These are phyloP conservation scores for Angophora floribunda DNA, from an alignment of 345 rosid genomes.

Conservation along the genomic window DNA sequence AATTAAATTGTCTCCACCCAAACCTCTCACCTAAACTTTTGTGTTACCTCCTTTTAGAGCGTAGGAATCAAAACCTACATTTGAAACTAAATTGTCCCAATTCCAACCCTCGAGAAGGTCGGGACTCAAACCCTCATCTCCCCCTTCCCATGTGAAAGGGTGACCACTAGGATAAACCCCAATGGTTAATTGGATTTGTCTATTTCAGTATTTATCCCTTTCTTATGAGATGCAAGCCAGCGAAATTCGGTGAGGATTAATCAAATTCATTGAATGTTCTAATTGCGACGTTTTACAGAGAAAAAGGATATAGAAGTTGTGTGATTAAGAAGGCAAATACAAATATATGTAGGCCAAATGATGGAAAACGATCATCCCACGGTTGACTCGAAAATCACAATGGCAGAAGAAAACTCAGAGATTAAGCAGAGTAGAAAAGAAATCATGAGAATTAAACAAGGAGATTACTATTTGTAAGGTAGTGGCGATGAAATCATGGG, in stretches of 20 bases:
- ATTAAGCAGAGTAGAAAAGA: neutral
- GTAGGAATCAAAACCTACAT: too few relatives aligned
- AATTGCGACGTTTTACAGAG: neutral
- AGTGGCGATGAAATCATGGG: neutral
- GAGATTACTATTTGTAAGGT: neutral
- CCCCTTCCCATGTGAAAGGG: too few relatives aligned
- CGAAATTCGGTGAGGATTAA: neutral
- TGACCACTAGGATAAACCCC: too few relatives aligned
- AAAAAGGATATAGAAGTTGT: neutral
- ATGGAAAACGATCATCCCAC: neutral
- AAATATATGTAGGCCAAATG: neutral
- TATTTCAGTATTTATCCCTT: neutral
- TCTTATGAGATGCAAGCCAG: neutral
- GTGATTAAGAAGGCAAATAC: neutral
- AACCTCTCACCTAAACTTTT: too few relatives aligned
- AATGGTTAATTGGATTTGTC: too few relatives aligned
- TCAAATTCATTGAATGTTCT: neutral
- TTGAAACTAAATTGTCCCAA: too few relatives aligned
- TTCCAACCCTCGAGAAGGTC: too few relatives aligned
- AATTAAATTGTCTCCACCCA: too few relatives aligned
- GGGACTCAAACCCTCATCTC: too few relatives aligned
- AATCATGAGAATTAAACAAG: neutral
- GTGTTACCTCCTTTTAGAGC: too few relatives aligned
- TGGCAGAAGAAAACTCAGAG: neutral
- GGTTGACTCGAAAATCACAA: neutral